A percentile compares a stretch with the other conserved stretches of the same genome.
Conservation (phyloP, 129 eudicot species). For the Sambucus nigra region DNA sequence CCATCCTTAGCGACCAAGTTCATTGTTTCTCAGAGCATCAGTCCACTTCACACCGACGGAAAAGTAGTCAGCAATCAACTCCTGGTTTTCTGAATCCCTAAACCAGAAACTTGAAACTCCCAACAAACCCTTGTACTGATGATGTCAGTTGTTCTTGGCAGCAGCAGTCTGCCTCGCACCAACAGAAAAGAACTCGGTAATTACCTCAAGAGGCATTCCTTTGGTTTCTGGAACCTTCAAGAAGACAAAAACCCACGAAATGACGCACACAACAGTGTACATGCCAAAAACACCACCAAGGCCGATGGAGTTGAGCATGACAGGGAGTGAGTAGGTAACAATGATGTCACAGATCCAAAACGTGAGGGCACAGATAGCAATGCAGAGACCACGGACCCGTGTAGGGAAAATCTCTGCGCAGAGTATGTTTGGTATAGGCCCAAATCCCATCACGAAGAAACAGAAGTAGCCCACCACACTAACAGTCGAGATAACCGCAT, state of each 20-base stretch:
- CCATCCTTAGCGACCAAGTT: too few relatives aligned
- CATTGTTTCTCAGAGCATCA: too few relatives aligned
- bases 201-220: constrained; percentile 93
- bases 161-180: constrained; percentile 57
- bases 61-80: too few relatives aligned
- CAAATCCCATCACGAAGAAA: constrained; percentile 82
- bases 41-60: too few relatives aligned
- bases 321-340: constrained; percentile 69
- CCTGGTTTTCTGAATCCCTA: too few relatives aligned
- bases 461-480: constrained; percentile 74
- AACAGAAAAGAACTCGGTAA: constrained; percentile 78
- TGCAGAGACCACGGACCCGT: constrained; percentile 81
- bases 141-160: constrained; percentile 18
- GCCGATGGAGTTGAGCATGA: constrained; percentile 74
- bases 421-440: constrained; percentile 86
- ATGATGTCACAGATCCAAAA: constrained; percentile 77
- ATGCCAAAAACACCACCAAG: constrained; percentile 74
- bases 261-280: constrained; percentile 53
- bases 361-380: constrained; percentile 80
- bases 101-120: too few relatives aligned
- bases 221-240: constrained; percentile 92
- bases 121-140: too few relatives aligned
- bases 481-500: constrained; percentile 60
- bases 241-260: constrained; percentile 75
- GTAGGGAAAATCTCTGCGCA: constrained; percentile 94